Evolutionary conservation across 2,329 filamentous ascomycete species (phyloP).

Genomic region (Colletotrichum destructivum): DNA sequence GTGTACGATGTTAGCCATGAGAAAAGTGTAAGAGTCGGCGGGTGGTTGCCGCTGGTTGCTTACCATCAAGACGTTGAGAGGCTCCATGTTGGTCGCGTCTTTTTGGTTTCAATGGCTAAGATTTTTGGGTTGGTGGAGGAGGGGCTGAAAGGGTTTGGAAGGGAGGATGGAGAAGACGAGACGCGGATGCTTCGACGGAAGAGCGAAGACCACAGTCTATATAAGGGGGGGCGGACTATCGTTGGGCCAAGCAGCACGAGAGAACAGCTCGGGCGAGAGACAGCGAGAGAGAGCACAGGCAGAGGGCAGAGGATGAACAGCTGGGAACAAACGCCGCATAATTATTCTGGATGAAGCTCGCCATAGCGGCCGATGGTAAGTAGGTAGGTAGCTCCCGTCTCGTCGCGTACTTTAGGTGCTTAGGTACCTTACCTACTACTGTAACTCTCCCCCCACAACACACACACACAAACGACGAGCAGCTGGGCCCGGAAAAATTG

Average conservation of each 20-base stretch:
- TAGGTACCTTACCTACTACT: not conserved
- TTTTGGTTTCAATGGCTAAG: conserved; percentile 30
- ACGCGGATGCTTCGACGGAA: conserved; percentile 3
- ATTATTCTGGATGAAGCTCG: conserved; percentile 37
- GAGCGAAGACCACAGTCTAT: conserved; percentile 19
- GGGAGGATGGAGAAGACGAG: conserved; percentile 16
- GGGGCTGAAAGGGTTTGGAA: not conserved
- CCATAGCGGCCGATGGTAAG: conserved; percentile 12
- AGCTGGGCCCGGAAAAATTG: conserved; percentile 54
- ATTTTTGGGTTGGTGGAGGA: conserved; percentile 2
- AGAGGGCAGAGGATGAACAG: conserved; percentile 10
- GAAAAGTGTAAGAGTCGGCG: not conserved
- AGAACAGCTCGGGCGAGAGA: conserved; percentile 23
- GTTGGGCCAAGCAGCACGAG: conserved; percentile 16
- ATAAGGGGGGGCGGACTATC: conserved; percentile 27
- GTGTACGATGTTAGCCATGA: conserved; percentile 39
- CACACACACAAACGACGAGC: no score
- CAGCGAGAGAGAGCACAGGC: conserved; percentile 18
- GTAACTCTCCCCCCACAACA: conserved; percentile 21
- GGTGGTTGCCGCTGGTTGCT: conserved; percentile 44
- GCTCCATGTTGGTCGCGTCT: conserved; percentile 61
- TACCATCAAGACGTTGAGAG: conserved; percentile 80
- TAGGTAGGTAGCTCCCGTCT: conserved; percentile 16
- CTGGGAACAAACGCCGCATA: not conserved
- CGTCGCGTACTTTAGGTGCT: not conserved